A percentile compares a stretch with the other conserved stretches of the same genome.
Evolutionary conservation across 2,329 filamentous ascomycete genomes (phyloP).

Genomic region (Trichoderma asperellum): DNA sequence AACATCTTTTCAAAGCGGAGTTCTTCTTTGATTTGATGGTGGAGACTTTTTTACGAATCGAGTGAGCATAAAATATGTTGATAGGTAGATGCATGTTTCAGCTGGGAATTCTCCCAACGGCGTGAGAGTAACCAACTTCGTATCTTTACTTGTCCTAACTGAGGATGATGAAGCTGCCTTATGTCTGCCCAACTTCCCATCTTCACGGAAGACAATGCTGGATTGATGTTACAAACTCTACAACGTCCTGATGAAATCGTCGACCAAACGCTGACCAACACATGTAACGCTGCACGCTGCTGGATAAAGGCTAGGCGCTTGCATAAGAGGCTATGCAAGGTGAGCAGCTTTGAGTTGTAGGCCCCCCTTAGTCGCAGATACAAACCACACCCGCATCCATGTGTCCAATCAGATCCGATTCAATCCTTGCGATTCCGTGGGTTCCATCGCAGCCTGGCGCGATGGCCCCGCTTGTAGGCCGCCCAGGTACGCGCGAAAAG

Average conservation of each 20-base stretch:
- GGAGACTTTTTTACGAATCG: slow-evolving; percentile 1
- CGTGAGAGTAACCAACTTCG: background rate
- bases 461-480: slow-evolving; percentile 1
- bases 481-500: background rate
- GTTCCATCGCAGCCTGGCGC: slow-evolving; percentile 3
- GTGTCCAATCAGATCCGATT: background rate
- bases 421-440: background rate
- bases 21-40: background rate
- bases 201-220: background rate
- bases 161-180: background rate
- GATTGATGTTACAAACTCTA: background rate
- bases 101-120: background rate
- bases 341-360: background rate
- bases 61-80: background rate
- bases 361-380: background rate
- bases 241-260: background rate
- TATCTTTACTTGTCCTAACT: background rate
- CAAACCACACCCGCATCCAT: background rate
- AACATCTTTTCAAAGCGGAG: slow-evolving; percentile 8
- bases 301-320: slow-evolving; percentile 3
- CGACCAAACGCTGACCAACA: slow-evolving; percentile 21
- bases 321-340: slow-evolving; percentile 6
- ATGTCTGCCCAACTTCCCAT: background rate
- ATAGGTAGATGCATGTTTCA: slow-evolving; percentile 7
- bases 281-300: slow-evolving; percentile 20